Evolutionary conservation across 331 rosid genomes (phyloP).

Genomic region (Arachis monticola): DNA sequence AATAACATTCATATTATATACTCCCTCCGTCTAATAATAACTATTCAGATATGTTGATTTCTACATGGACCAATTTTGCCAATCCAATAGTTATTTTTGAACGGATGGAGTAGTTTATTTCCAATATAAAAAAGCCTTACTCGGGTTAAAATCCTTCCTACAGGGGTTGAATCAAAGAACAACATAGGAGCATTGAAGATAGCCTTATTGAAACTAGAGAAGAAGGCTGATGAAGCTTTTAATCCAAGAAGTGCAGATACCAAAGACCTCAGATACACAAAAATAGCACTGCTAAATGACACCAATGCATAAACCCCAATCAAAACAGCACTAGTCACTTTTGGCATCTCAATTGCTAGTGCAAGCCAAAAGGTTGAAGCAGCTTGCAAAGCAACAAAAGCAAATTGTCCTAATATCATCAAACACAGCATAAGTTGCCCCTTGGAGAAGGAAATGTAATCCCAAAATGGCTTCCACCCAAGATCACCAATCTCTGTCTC

Average conservation of each 20-base stretch:
- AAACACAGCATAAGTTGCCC: conserved; percentile 49
- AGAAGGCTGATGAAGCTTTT: conserved; percentile 71
- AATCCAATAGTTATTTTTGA: too few relatives aligned
- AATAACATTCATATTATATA: neutral
- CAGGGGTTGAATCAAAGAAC: conserved; percentile 83
- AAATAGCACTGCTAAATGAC: conserved; percentile 53
- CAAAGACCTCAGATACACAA: conserved; percentile 49
- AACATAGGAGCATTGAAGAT: conserved; percentile 87
- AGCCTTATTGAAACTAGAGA: conserved; percentile 61
- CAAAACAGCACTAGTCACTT: conserved; percentile 45
- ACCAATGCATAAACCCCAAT: conserved; percentile 60
- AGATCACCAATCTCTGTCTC: conserved; percentile 68
- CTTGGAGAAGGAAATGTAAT: conserved; percentile 58
- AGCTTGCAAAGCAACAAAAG: conserved; percentile 57
- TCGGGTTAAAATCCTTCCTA: conserved; percentile 81
- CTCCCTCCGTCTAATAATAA: too few relatives aligned
- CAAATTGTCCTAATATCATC: conserved; percentile 35
- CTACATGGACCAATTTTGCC: too few relatives aligned
- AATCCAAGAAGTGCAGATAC: conserved; percentile 61
- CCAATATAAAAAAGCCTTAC: conserved; percentile 45
- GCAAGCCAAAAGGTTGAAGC: conserved; percentile 81
- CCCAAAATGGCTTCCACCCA: conserved; percentile 71
- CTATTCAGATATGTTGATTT: too few relatives aligned
- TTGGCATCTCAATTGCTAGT: conserved; percentile 62
- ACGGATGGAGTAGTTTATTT: neutral